Conservation (phyloP, 495 filamentous ascomycete species). For the Penicillium macrosclerotiorum region DNA sequence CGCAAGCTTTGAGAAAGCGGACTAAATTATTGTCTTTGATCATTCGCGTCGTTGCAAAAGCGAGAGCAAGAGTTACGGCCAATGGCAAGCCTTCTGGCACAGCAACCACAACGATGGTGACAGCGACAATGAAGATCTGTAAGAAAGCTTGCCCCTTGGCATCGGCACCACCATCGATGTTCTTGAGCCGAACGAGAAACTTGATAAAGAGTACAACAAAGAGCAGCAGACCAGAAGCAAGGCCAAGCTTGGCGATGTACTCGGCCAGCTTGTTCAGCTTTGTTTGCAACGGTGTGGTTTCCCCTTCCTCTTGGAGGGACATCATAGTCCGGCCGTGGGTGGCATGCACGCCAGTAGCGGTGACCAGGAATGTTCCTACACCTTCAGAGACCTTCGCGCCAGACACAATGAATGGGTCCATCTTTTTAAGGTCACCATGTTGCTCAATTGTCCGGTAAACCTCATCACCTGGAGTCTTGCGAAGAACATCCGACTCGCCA, state of each 20-base stretch:
- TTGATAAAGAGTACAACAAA: slow-evolving; percentile 93
- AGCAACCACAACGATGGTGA: slow-evolving; percentile 93
- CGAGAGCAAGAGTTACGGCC: slow-evolving; percentile 88
- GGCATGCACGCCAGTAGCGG: slow-evolving; percentile 82
- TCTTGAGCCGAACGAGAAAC: slow-evolving; percentile 68
- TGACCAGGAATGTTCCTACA: slow-evolving; percentile 82
- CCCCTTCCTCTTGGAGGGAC: slow-evolving; percentile 83
- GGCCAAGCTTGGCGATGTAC: slow-evolving; percentile 90
- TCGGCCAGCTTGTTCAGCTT: slow-evolving; percentile 90
- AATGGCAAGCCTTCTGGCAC: slow-evolving; percentile 92
- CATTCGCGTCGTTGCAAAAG: slow-evolving; percentile 94
- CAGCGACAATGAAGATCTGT: slow-evolving; percentile 89
- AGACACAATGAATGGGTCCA: slow-evolving; percentile 93
- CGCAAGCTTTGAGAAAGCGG: slow-evolving; percentile 84
- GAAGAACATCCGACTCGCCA: slow-evolving; percentile 79
- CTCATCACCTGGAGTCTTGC: slow-evolving; percentile 69
- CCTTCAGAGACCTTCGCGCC: slow-evolving; percentile 92
- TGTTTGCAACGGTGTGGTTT: slow-evolving; percentile 90
- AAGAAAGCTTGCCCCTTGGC: slow-evolving; percentile 86
- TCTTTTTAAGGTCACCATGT: slow-evolving; percentile 69
- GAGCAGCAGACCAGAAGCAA: slow-evolving; percentile 75
- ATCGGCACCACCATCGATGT: slow-evolving; percentile 51
- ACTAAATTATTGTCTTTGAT: slow-evolving; percentile 94
- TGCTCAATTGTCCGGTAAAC: slow-evolving; percentile 79
- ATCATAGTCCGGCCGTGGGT: slow-evolving; percentile 92